These are phyloP conservation scores for Scenedesmus sp. DNA, from an alignment of 163 green algal species.

Conservation along the genomic window DNA sequence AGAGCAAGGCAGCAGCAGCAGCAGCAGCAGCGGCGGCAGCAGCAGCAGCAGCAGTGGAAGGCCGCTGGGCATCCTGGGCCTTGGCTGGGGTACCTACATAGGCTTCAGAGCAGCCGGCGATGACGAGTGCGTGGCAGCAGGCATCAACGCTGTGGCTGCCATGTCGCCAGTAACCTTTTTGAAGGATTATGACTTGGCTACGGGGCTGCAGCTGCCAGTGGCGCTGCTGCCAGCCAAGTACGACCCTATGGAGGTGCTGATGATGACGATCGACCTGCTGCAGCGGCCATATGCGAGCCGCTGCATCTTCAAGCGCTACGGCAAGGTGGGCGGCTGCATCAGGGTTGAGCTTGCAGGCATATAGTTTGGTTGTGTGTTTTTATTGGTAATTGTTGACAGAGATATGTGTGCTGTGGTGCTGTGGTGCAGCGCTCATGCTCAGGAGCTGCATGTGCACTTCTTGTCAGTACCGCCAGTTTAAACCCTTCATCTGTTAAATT, in stretches of 20 bases:
- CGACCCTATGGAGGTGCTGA: constrained; percentile 34
- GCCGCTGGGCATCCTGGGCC: constrained; percentile 29
- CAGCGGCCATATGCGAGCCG: not conserved
- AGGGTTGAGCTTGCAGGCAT: not conserved
- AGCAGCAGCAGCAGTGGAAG: not conserved
- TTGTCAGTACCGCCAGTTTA: too few species aligned
- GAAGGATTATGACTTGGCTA: constrained; percentile 14
- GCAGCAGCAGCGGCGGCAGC: not conserved
- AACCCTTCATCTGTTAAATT: too few species aligned
- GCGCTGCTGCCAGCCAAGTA: constrained; percentile 48
- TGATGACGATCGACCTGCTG: constrained; percentile 27
- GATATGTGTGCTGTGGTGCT: not conserved
- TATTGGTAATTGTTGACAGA: too few species aligned
- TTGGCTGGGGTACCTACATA: constrained; percentile 27
- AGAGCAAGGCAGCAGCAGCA: not conserved
- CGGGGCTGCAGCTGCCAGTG: constrained; percentile 3
- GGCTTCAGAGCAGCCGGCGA: constrained; percentile 17
- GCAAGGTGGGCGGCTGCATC: constrained; percentile 19
- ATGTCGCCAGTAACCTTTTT: constrained; percentile 30
- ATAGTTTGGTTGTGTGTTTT: not conserved
- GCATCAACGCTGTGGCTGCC: not conserved
- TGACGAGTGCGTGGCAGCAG: not conserved
- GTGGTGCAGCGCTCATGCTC: too few species aligned
- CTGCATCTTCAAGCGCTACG: constrained; percentile 43
- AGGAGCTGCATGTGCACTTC: too few species aligned